phyloP scores from a whole-genome alignment of 2,329 filamentous ascomycete genomes.

The Fusarium sp. region DNA sequence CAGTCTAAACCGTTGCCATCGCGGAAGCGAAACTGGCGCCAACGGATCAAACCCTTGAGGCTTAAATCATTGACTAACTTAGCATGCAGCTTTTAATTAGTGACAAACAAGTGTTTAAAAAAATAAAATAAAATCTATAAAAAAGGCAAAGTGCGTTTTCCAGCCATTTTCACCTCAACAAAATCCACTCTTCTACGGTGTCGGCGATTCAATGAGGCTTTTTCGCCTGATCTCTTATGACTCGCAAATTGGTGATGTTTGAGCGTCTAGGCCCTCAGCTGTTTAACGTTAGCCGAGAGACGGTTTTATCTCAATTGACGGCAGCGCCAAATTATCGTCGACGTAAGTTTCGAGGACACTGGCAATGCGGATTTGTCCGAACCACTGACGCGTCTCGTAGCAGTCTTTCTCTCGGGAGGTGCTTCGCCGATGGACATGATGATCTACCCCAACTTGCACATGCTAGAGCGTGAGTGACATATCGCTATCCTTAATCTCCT shows the following conservation, averaged over 20 bases:
- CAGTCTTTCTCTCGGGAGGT: neutral
- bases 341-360: neutral
- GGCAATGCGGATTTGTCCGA: neutral
- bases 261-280: neutral
- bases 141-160: neutral
- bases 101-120: neutral
- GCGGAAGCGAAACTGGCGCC: neutral
- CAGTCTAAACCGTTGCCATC: neutral
- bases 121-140: too few relatives aligned
- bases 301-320: neutral
- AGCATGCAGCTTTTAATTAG: neutral
- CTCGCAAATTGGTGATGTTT: constrained; percentile 1
- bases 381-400: neutral
- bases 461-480: constrained; percentile 8
- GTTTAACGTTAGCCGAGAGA: neutral
- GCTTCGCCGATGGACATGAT: constrained; percentile 2
- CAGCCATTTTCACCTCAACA: neutral
- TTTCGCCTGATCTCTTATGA: constrained; percentile 4
- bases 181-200: neutral
- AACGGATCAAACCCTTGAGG: neutral
- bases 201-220: constrained; percentile 5
- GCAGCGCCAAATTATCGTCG: neutral
- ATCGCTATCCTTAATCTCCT: constrained; percentile 16
- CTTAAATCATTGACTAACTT: neutral
- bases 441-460: neutral